These are phyloP conservation scores for Monosporascus sp. DNA, from an alignment of 2,329 filamentous ascomycete species.

Conservation along the genomic window DNA sequence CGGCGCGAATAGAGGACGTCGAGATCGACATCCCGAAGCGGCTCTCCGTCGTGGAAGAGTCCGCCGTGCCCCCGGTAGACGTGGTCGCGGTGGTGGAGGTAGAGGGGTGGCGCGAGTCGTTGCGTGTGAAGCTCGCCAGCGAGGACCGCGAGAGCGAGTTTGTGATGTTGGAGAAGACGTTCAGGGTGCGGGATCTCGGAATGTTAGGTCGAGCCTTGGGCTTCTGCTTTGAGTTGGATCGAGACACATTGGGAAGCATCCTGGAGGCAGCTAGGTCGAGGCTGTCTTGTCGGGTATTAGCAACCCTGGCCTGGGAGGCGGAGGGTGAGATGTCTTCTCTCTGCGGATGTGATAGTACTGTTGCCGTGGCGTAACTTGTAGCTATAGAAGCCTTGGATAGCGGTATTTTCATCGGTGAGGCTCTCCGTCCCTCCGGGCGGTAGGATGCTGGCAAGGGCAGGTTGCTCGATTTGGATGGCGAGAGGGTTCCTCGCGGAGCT, in stretches of 20 bases:
- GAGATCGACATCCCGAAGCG: neutral
- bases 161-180: constrained; percentile 38
- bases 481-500: constrained; percentile 1
- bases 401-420: constrained; percentile 2
- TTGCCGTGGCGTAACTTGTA: constrained; percentile 9
- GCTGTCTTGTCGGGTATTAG: constrained; percentile 9
- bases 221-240: constrained; percentile 4
- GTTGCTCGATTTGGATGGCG: constrained; percentile 12
- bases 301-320: constrained; percentile 4
- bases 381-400: constrained; percentile 8
- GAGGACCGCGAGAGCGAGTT: constrained; percentile 36
- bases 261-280: constrained; percentile 5
- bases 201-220: constrained; percentile 19
- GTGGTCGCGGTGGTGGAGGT: constrained; percentile 7
- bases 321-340: constrained; percentile 21
- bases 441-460: constrained; percentile 7
- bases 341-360: constrained; percentile 2
- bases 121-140: constrained; percentile 27
- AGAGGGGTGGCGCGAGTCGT: constrained; percentile 39
- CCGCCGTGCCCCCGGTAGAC: neutral
- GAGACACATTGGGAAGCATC: constrained; percentile 2
- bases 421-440: neutral
- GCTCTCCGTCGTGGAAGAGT: neutral
- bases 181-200: constrained; percentile 41
- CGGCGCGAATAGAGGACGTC: neutral